Conservation (phyloP, 805 yeast genomes). For the Komagataella pastoris region DNA sequence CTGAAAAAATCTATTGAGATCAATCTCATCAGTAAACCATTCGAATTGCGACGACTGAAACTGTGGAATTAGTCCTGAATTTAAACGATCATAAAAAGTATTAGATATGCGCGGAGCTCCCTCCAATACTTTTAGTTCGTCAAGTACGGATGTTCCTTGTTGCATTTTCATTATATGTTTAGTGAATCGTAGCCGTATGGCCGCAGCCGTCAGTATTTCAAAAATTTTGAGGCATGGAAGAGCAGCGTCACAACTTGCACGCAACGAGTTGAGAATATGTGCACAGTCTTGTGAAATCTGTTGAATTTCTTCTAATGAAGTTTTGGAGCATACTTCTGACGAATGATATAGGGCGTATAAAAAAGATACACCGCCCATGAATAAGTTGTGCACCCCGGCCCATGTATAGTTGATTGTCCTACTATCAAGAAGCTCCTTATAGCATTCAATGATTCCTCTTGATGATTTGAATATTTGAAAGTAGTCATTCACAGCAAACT, state of each 20-base stretch:
- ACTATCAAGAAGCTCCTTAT: constrained; percentile 39
- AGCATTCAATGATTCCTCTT: constrained; percentile 50
- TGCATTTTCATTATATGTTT: constrained; percentile 6
- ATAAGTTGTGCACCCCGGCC: constrained; percentile 84
- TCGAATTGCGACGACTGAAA: constrained; percentile 11
- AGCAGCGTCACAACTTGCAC: constrained; percentile 72
- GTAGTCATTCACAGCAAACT: constrained; percentile 39
- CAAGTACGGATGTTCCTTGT: not conserved
- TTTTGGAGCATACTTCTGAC: constrained; percentile 31
- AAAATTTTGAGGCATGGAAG: constrained; percentile 56
- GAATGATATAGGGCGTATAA: constrained; percentile 67
- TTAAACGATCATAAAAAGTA: not conserved
- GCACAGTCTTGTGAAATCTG: constrained; percentile 34
- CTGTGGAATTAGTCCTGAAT: not conserved
- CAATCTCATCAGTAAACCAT: constrained; percentile 23
- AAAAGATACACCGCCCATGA: constrained; percentile 82
- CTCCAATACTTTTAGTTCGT: constrained; percentile 1
- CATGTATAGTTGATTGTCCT: constrained; percentile 72
- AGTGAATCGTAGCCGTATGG: constrained; percentile 42
- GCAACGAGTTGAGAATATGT: constrained; percentile 43
- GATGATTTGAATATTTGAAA: constrained; percentile 48
- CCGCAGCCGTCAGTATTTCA: constrained; percentile 60
- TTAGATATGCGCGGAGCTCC: constrained; percentile 1
- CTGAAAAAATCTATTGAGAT: constrained; percentile 32
- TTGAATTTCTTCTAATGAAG: constrained; percentile 36